phyloP scores from a whole-genome alignment of 2,329 filamentous ascomycete genomes.

The Aureobasidium sp. region DNA sequence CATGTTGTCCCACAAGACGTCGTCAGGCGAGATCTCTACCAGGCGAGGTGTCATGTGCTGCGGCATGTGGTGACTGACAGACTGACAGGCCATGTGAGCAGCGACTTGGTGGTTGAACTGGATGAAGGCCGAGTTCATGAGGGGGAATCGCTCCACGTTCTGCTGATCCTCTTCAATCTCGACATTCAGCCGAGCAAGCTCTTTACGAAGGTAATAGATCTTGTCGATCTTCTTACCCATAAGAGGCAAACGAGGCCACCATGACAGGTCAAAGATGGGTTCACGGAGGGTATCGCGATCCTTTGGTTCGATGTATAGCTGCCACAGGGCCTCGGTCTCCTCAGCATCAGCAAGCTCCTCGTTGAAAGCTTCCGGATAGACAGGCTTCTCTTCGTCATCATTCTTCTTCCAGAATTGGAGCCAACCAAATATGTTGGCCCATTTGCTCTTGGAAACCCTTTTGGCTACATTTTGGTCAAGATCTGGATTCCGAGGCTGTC shows the following conservation, averaged over 20 bases:
- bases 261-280: constrained; percentile 51
- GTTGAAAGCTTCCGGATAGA: constrained; percentile 57
- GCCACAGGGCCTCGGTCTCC: constrained; percentile 63
- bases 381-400: constrained; percentile 20
- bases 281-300: constrained; percentile 80
- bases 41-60: constrained; percentile 87
- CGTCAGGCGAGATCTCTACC: constrained; percentile 87
- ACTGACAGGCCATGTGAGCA: constrained; percentile 95
- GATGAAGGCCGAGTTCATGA: constrained; percentile 95
- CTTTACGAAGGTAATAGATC: constrained; percentile 81
- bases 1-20: constrained; percentile 97
- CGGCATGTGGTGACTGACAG: constrained; percentile 80
- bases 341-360: constrained; percentile 53
- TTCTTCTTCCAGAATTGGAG: constrained; percentile 24
- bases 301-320: constrained; percentile 68
- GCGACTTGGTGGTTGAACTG: constrained; percentile 98
- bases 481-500: constrained; percentile 1
- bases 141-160: constrained; percentile 72
- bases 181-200: constrained; percentile 77
- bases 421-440: constrained; percentile 19
- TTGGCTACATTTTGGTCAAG: constrained; percentile 13
- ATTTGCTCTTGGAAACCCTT: constrained; percentile 20
- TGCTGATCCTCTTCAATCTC: constrained; percentile 89
- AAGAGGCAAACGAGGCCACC: constrained; percentile 53
- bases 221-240: constrained; percentile 82